A percentile compares a stretch with the other conserved stretches of the same genome.
Evolutionary conservation across 305 asterid genomes (phyloP).

Genomic region (Plantago rigida): DNA sequence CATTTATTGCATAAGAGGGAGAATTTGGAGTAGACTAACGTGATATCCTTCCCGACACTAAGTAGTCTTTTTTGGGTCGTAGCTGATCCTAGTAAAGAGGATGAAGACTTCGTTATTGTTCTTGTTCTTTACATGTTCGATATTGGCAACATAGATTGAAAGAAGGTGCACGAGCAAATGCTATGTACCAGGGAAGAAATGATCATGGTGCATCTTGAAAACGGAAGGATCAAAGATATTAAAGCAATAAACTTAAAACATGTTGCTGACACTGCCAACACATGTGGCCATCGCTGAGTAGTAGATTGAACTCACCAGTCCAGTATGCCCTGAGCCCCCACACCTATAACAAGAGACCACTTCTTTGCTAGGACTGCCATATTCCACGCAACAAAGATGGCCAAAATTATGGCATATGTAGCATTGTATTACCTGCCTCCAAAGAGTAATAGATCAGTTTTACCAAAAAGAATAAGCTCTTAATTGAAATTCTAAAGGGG

Average conservation of each 20-base stretch:
- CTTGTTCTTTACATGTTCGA: too few species aligned
- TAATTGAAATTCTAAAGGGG: conserved; percentile 9
- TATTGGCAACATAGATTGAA: too few species aligned
- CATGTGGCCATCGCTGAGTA: neutral
- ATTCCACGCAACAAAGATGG: conserved; percentile 72
- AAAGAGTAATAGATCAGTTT: conserved; percentile 11
- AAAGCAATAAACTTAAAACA: neutral
- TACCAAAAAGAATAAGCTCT: conserved; percentile 5
- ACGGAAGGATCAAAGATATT: neutral
- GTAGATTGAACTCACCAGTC: conserved; percentile 56
- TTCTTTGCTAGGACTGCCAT: conserved; percentile 42
- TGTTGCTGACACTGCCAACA: neutral
- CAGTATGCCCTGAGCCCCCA: conserved; percentile 84
- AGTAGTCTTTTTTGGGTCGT: too few species aligned
- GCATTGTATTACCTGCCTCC: conserved; percentile 62
- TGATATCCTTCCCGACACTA: too few species aligned
- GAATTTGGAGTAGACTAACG: too few species aligned
- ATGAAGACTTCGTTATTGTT: too few species aligned
- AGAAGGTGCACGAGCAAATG: too few species aligned
- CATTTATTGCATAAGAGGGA: too few species aligned
- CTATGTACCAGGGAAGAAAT: too few species aligned
- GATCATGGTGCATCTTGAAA: too few species aligned
- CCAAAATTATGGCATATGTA: conserved; percentile 68
- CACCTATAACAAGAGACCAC: conserved; percentile 77
- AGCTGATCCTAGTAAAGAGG: too few species aligned